A percentile compares a stretch with the other conserved stretches of the same genome.
Evolutionary conservation across 768 basidiomycete species (phyloP).

Genomic region (Macrolepiota albuminosa): DNA sequence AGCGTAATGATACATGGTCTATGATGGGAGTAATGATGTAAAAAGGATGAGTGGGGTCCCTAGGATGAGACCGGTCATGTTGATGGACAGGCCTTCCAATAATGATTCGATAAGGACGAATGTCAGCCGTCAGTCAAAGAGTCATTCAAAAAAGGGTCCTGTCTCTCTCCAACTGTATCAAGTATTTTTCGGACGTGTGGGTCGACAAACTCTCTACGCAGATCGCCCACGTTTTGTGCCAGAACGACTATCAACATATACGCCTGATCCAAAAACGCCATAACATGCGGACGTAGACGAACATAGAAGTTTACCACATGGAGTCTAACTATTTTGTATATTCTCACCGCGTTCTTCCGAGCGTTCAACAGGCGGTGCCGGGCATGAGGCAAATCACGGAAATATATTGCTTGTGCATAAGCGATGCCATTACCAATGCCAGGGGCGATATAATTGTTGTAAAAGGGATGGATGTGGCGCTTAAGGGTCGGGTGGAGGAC

Average conservation of each 20-base stretch:
- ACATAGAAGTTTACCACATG: not conserved
- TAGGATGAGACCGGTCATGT: not conserved
- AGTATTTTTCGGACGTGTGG: slow-evolving; percentile 71
- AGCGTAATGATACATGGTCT: not conserved
- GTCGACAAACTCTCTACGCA: slow-evolving; percentile 65
- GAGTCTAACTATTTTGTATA: slow-evolving; percentile 4
- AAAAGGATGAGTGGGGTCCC: too few relatives aligned
- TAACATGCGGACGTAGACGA: slow-evolving; percentile 2
- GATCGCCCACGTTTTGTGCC: slow-evolving; percentile 32
- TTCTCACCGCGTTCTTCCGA: not conserved
- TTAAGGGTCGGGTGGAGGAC: slow-evolving; percentile 26
- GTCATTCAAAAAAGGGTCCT: not conserved
- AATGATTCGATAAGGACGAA: not conserved
- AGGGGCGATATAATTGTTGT: slow-evolving; percentile 41
- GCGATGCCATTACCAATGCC: slow-evolving; percentile 34
- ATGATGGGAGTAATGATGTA: not conserved
- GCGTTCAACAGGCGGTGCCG: not conserved
- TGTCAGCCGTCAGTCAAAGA: not conserved
- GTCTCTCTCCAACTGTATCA: slow-evolving; percentile 59
- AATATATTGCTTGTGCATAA: slow-evolving; percentile 27
- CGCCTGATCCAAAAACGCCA: slow-evolving; percentile 32
- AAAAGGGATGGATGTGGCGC: slow-evolving; percentile 25
- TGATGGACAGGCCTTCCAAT: not conserved
- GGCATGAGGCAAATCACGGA: slow-evolving; percentile 9
- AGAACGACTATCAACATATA: slow-evolving; percentile 30